Conservation (phyloP, 805 yeast species). For the Candida piceae region DNA sequence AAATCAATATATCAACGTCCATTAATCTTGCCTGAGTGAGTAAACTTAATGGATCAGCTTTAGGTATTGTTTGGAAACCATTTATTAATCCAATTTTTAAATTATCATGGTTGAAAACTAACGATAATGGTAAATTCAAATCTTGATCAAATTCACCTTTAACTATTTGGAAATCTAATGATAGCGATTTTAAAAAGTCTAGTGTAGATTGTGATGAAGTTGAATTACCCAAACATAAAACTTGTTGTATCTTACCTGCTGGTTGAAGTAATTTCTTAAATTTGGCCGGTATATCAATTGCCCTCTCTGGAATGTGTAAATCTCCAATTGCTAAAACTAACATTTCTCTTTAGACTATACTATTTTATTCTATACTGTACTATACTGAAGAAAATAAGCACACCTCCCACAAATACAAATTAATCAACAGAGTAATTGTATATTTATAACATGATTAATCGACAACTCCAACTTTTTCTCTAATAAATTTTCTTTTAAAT, state of each 20-base stretch:
- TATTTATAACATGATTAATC: too few species aligned
- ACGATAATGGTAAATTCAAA: conserved; percentile 50
- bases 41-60: conserved; percentile 79
- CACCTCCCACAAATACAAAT: too few species aligned
- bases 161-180: conserved; percentile 70
- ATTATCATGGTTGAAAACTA: conserved; percentile 62
- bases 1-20: conserved; percentile 84
- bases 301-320: conserved; percentile 83
- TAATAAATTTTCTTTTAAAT: too few species aligned
- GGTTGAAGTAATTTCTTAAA: conserved; percentile 77
- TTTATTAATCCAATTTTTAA: conserved; percentile 80
- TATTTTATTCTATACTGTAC: too few species aligned
- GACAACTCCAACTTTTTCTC: too few species aligned
- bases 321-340: conserved; percentile 82
- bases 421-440: too few species aligned
- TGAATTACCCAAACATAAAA: conserved; percentile 79
- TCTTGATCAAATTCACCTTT: conserved; percentile 76
- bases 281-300: conserved; percentile 54
- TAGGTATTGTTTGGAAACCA: conserved; percentile 81
- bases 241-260: conserved; percentile 74
- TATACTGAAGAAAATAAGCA: too few species aligned
- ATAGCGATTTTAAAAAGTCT: conserved; percentile 58
- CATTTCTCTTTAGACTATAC: too few species aligned
- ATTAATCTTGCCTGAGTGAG: conserved; percentile 80
- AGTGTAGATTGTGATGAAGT: conserved; percentile 61